phyloP scores from a whole-genome alignment of 176 grass and related monocot genomes.

The Areca catechu region DNA sequence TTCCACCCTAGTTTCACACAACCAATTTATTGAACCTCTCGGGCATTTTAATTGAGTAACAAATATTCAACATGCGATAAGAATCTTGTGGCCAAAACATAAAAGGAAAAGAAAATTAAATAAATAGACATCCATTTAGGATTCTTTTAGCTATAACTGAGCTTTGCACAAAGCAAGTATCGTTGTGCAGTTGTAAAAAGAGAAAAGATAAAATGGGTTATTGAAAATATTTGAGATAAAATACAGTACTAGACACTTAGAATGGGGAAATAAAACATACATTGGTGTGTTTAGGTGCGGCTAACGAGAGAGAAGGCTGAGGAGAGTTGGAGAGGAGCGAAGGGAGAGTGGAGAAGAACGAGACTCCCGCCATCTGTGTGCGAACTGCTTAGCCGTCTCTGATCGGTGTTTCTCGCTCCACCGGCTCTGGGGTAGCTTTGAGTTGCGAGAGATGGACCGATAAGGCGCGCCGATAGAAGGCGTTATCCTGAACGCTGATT shows the following conservation, averaged over 20 bases:
- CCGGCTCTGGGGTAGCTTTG: neutral
- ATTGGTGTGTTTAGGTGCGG: slow-evolving; percentile 17
- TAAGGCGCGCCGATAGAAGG: slow-evolving; percentile 15
- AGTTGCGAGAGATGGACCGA: neutral
- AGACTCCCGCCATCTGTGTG: slow-evolving; percentile 45
- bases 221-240: too few species aligned
- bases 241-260: too few species aligned
- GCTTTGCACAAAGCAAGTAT: neutral
- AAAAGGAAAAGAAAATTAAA: neutral
- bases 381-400: too few species aligned
- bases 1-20: slow-evolving; percentile 9
- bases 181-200: too few species aligned
- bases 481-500: slow-evolving; percentile 1
- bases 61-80: too few species aligned
- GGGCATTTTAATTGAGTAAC: too few species aligned
- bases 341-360: slow-evolving; percentile 36
- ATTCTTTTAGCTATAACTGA: too few species aligned
- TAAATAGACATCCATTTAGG: too few species aligned
- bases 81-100: neutral
- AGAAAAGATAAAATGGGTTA: too few species aligned
- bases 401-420: too few species aligned
- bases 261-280: slow-evolving; percentile 1
- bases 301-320: slow-evolving; percentile 12
- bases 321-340: slow-evolving; percentile 23
- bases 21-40: neutral